Base-by-base conservation (phyloP, 2,329 filamentous ascomycete species). In the Neospermospora avenae region DNA sequence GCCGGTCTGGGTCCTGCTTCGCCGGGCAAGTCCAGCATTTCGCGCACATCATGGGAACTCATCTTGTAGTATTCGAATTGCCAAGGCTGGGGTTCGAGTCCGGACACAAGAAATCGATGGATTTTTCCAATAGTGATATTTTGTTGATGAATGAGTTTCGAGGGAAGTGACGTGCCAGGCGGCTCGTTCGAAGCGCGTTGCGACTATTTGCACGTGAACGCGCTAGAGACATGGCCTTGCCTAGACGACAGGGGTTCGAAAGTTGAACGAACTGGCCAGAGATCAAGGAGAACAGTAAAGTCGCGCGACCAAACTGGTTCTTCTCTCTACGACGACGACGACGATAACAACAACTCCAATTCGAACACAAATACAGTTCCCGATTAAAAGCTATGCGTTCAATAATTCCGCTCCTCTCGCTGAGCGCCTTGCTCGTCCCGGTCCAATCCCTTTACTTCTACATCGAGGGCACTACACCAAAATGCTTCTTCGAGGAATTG, bases 401-500 rank as follows among this genome's bases (percentile, higher is more conserved):
- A 62, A 75, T 89, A 71, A 78, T 90, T 63, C 77, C 89, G 61
- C 76, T 91, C 67, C 80, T 91, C 71, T 81, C 88, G 63, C 80
- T 93, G 75, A 78, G 78, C 75, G 77, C 81, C 59, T 77, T 82
- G 41, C 68, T 83, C 49, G 72, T 81, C 37, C 85, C 86, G 62
- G 85, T 89, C 64, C 89, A 92, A 74, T 92, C 93, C 59, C 84
- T 99, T 61, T 93, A 96, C 85, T 96, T 99, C 82, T 98, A 90
- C 81, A 87, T 98, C 75, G 92, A 98, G 74, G 90, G 89, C 71
- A 83, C 84, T 53, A 80, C 84, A 66, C 88, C 91, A 68, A 97
- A 96, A 79, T 99, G 95, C 79, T 99, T 99, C 85, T 96, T 90
- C 78, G 95, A 99, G 80, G 93, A 98, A 77, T 84, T 99, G 61